Evolutionary conservation across 768 basidiomycete species (phyloP).

Genomic region (Gymnopilus junonius): DNA sequence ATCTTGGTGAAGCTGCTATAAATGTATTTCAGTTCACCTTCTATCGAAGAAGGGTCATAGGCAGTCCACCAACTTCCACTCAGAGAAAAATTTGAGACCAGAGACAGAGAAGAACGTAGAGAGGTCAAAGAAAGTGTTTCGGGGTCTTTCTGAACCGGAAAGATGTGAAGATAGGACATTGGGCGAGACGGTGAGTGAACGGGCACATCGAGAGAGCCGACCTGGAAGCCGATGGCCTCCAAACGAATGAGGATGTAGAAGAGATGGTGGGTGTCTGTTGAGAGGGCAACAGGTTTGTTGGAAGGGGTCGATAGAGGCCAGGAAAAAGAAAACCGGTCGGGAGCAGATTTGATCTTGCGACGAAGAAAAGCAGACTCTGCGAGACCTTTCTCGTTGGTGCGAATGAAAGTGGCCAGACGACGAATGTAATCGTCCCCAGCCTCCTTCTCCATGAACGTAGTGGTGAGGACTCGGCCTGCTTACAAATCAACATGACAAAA

Average conservation of each 20-base stretch:
- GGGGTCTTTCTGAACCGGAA: slow-evolving; percentile 59
- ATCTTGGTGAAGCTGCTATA: slow-evolving; percentile 92
- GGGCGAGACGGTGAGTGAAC: slow-evolving; percentile 77
- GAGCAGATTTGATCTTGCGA: slow-evolving; percentile 40
- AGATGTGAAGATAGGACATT: slow-evolving; percentile 72
- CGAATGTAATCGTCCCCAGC: slow-evolving; percentile 79
- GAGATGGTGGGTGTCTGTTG: slow-evolving; percentile 80
- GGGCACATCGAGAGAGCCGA: slow-evolving; percentile 81
- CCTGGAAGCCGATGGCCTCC: slow-evolving; percentile 76
- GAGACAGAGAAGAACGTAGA: slow-evolving; percentile 76
- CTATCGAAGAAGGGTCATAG: slow-evolving; percentile 59
- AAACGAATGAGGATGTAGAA: slow-evolving; percentile 89
- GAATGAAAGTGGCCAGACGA: slow-evolving; percentile 71
- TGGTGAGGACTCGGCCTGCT: slow-evolving; percentile 9
- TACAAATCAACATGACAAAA: background rate
- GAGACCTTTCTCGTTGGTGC: slow-evolving; percentile 71
- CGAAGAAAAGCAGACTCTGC: slow-evolving; percentile 64
- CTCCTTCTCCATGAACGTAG: slow-evolving; percentile 45
- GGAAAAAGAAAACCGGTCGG: slow-evolving; percentile 26
- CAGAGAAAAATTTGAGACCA: slow-evolving; percentile 76
- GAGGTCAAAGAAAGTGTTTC: slow-evolving; percentile 78
- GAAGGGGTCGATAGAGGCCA: slow-evolving; percentile 35
- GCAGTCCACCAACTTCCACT: slow-evolving; percentile 76
- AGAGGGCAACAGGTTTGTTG: slow-evolving; percentile 65
- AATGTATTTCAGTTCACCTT: slow-evolving; percentile 81